A percentile compares a stretch with the other conserved stretches of the same genome.
These are phyloP conservation scores for Hypoxylon sp. DNA, from an alignment of 2,329 filamentous ascomycete genomes.

Conservation along the genomic window DNA sequence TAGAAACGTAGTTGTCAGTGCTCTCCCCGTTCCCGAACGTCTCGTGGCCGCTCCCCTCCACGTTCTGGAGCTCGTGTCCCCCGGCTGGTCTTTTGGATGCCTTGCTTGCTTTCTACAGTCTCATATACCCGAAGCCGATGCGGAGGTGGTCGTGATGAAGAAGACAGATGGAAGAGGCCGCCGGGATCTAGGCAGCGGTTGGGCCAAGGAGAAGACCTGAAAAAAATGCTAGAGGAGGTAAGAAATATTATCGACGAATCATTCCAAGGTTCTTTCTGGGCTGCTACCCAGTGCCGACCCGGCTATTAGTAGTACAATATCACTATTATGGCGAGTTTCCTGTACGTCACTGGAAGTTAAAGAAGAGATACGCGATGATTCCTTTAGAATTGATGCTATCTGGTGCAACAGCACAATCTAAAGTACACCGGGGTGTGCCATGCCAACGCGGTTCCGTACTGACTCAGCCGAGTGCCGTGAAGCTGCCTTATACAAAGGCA, in stretches of 20 bases:
- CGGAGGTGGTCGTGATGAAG: constrained; percentile 43
- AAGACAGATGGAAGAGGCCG: constrained; percentile 50
- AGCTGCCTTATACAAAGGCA: background rate
- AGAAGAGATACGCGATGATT: background rate
- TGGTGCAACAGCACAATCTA: background rate
- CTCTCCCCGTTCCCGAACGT: constrained; percentile 38
- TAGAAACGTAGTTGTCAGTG: constrained; percentile 47
- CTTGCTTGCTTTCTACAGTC: constrained; percentile 60
- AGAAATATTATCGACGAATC: constrained; percentile 45
- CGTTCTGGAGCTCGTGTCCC: constrained; percentile 51
- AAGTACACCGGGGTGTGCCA: background rate
- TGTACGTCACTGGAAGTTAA: too few relatives aligned
- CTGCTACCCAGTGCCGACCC: constrained; percentile 47
- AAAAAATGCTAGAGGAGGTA: constrained; percentile 46
- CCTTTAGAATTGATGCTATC: background rate
- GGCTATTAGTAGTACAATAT: background rate
- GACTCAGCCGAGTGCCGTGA: background rate
- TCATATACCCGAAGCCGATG: constrained; percentile 55
- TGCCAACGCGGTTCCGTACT: background rate
- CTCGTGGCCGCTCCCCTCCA: background rate
- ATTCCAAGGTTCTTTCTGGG: constrained; percentile 55
- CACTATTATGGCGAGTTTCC: background rate
- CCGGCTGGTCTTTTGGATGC: constrained; percentile 53
- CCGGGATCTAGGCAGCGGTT: constrained; percentile 56
- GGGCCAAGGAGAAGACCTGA: constrained; percentile 49